These are phyloP conservation scores for Tuber magnatum DNA, from an alignment of 495 filamentous ascomycete genomes.

Conservation along the genomic window DNA sequence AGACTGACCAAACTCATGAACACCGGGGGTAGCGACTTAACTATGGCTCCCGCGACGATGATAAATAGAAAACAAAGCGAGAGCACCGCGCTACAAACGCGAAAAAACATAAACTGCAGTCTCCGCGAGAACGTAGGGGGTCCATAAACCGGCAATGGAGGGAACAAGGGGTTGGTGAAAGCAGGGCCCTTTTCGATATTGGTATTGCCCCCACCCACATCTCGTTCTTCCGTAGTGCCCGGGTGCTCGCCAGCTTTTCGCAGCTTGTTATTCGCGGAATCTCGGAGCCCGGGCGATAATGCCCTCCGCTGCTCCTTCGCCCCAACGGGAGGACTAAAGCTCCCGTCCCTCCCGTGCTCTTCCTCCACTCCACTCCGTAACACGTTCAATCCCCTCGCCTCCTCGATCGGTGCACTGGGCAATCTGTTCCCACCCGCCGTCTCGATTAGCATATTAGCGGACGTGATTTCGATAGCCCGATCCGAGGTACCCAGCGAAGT, in stretches of 20 bases:
- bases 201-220: background rate
- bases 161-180: constrained; percentile 76
- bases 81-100: constrained; percentile 60
- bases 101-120: constrained; percentile 58
- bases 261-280: constrained; percentile 5
- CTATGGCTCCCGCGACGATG: constrained; percentile 65
- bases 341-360: background rate
- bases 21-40: constrained; percentile 53
- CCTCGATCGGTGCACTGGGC: constrained; percentile 57
- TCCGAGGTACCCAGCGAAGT: constrained; percentile 20
- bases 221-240: constrained; percentile 8
- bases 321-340: background rate
- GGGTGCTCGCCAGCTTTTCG: constrained; percentile 7
- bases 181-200: constrained; percentile 48
- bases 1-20: constrained; percentile 48
- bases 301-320: background rate
- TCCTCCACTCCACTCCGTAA: constrained; percentile 40
- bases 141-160: constrained; percentile 75
- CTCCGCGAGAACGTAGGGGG: constrained; percentile 58
- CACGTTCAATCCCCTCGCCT: constrained; percentile 61
- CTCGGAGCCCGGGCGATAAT: constrained; percentile 5
- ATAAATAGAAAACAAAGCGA: constrained; percentile 67
- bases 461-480: constrained; percentile 48
- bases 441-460: constrained; percentile 62
- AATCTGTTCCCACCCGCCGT: constrained; percentile 58